phyloP scores from a whole-genome alignment of 139 green algal species.

The Medakamo hakoo region DNA sequence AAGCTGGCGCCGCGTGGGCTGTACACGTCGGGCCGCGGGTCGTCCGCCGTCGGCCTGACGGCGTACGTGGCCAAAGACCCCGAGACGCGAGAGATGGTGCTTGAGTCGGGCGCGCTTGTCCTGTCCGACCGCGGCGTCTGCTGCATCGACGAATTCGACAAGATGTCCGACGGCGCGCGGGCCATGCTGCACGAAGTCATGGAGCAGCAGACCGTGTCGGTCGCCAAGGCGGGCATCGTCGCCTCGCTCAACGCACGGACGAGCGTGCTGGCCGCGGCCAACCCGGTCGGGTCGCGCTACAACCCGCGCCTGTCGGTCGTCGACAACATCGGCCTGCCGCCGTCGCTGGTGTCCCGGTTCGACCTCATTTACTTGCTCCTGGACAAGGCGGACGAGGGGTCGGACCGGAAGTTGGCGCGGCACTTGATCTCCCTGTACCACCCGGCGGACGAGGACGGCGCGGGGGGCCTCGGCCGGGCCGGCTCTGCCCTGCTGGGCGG shows the following conservation, averaged over 20 bases:
- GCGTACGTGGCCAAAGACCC: constrained; percentile 89
- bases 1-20: constrained; percentile 87
- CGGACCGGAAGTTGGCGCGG: constrained; percentile 67
- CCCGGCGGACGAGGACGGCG: constrained; percentile 7
- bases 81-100: constrained; percentile 84
- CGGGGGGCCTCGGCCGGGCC: no score
- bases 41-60: constrained; percentile 84
- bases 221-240: constrained; percentile 98
- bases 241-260: constrained; percentile 91
- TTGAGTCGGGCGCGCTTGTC: constrained; percentile 91
- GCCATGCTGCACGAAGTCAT: constrained; percentile 91
- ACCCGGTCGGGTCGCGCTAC: constrained; percentile 65
- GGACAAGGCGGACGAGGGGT: constrained; percentile 70
- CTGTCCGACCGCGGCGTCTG: constrained; percentile 83
- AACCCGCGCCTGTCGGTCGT: constrained; percentile 72
- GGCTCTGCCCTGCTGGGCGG: neutral
- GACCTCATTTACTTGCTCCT: constrained; percentile 94
- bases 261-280: constrained; percentile 50
- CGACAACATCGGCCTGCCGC: constrained; percentile 96
- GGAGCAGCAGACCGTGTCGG: constrained; percentile 96
- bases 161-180: constrained; percentile 87
- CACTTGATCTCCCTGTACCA: constrained; percentile 85
- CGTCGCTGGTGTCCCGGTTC: constrained; percentile 80
- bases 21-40: constrained; percentile 86
- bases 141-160: constrained; percentile 99